Conservation (phyloP, 352 stramenopile genomes). For the Globisporangium viniferum region DNA sequence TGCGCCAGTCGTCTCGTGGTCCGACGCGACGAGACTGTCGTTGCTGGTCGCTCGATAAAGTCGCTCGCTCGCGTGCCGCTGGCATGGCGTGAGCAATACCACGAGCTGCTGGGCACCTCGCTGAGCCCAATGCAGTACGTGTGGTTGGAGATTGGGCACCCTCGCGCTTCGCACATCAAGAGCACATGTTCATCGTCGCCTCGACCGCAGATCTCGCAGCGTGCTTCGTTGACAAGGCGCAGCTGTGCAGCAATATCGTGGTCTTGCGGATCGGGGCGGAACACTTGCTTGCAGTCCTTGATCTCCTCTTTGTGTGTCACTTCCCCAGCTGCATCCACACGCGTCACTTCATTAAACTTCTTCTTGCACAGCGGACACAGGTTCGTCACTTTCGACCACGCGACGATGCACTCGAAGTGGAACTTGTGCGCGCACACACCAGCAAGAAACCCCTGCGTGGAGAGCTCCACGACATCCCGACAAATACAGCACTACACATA, state of each 20-base stretch:
- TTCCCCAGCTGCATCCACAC: slow-evolving; percentile 32
- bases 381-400: slow-evolving; percentile 83
- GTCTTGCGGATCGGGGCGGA: slow-evolving; percentile 54
- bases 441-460: slow-evolving; percentile 53
- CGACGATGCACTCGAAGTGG: slow-evolving; percentile 81
- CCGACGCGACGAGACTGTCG: slow-evolving; percentile 59
- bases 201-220: slow-evolving; percentile 67
- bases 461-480: slow-evolving; percentile 56
- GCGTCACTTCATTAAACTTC: slow-evolving; percentile 59
- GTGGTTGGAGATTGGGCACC: slow-evolving; percentile 62
- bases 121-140: slow-evolving; percentile 73
- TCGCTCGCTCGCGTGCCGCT: slow-evolving; percentile 46
- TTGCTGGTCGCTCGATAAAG: slow-evolving; percentile 44
- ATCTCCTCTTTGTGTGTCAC: slow-evolving; percentile 39
- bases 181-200: slow-evolving; percentile 81
- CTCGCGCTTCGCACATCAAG: slow-evolving; percentile 65
- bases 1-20: slow-evolving; percentile 58
- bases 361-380: slow-evolving; percentile 80
- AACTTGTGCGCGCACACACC: slow-evolving; percentile 71
- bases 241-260: slow-evolving; percentile 69
- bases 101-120: slow-evolving; percentile 53
- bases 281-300: slow-evolving; percentile 56
- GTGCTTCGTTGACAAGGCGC: slow-evolving; percentile 63
- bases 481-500: slow-evolving; percentile 73
- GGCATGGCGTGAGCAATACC: slow-evolving; percentile 65